Evolutionary conservation across 2,329 filamentous ascomycete genomes (phyloP).

Genomic region (Aureobasidium vineae): DNA sequence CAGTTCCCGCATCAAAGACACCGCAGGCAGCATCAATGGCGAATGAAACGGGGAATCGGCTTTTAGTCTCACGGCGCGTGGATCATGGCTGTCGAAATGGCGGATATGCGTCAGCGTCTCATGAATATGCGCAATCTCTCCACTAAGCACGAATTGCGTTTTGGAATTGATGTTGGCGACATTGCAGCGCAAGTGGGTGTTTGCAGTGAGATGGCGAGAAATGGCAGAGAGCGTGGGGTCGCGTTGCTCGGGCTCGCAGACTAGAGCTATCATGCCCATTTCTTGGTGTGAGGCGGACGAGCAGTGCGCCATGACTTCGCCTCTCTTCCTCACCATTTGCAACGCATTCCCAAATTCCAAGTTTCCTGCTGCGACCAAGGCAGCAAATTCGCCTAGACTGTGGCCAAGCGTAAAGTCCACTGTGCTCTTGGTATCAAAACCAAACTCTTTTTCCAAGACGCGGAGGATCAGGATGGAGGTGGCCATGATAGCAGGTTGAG

Average conservation of each 20-base stretch:
- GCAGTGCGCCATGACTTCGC: slow-evolving; percentile 78
- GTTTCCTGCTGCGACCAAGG: slow-evolving; percentile 80
- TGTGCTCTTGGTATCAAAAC: slow-evolving; percentile 66
- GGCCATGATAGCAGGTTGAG: slow-evolving; percentile 95
- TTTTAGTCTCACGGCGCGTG: slow-evolving; percentile 79
- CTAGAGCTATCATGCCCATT: slow-evolving; percentile 91
- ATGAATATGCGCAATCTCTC: slow-evolving; percentile 77
- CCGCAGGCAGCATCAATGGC: slow-evolving; percentile 84
- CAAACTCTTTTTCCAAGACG: slow-evolving; percentile 81
- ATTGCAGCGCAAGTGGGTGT: slow-evolving; percentile 70
- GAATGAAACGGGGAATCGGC: slow-evolving; percentile 89
- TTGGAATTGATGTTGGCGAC: slow-evolving; percentile 95
- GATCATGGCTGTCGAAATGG: slow-evolving; percentile 89
- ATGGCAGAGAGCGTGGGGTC: slow-evolving; percentile 68
- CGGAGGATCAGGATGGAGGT: slow-evolving; percentile 87
- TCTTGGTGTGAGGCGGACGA: slow-evolving; percentile 66
- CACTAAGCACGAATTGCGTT: slow-evolving; percentile 93
- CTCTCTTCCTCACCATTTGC: slow-evolving; percentile 71
- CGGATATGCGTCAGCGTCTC: slow-evolving; percentile 79
- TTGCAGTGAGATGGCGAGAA: slow-evolving; percentile 68
- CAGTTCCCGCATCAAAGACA: slow-evolving; percentile 67
- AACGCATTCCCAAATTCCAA: slow-evolving; percentile 75
- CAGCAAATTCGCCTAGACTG: slow-evolving; percentile 89
- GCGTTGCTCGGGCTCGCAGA: slow-evolving; percentile 81
- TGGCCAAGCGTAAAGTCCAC: slow-evolving; percentile 86